Conservation (phyloP, 1,284 basidiomycete species). For the Ustilago curta region DNA sequence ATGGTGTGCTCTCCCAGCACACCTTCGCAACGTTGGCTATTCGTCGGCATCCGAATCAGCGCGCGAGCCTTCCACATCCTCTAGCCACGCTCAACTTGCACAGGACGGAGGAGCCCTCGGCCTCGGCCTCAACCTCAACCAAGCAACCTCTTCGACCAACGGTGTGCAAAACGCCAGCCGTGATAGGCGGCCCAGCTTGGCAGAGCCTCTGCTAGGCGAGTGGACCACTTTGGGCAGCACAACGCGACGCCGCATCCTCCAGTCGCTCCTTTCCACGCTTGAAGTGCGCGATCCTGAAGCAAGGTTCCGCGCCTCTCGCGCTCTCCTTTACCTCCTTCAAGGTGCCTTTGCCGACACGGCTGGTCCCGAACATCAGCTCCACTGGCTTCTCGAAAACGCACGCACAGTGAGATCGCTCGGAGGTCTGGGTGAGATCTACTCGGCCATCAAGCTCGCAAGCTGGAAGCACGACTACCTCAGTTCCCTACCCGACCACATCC, state of each 20-base stretch:
- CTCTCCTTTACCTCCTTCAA: conserved; percentile 70
- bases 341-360: conserved; percentile 91
- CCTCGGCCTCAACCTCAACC: conserved; percentile 47
- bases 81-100: conserved; percentile 6
- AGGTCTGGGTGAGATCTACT: conserved; percentile 84
- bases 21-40: conserved; percentile 35
- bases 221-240: conserved; percentile 62
- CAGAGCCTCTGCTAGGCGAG: conserved; percentile 38
- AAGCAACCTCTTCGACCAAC: background rate
- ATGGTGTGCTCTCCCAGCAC: conserved; percentile 54
- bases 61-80: conserved; percentile 18
- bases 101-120: conserved; percentile 43
- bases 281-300: conserved; percentile 62
- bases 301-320: conserved; percentile 59
- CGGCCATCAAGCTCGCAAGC: conserved; percentile 89
- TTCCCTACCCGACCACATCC: conserved; percentile 64
- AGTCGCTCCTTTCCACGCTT: conserved; percentile 58
- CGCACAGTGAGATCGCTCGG: conserved; percentile 85
- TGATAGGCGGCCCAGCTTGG: conserved; percentile 32
- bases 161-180: background rate
- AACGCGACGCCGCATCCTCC: conserved; percentile 55
- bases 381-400: conserved; percentile 95
- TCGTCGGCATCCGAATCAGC: conserved; percentile 22
- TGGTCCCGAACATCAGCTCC: conserved; percentile 91
- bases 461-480: conserved; percentile 80